phyloP scores from a whole-genome alignment of 305 asterid species.

The Plantago coronopus region DNA sequence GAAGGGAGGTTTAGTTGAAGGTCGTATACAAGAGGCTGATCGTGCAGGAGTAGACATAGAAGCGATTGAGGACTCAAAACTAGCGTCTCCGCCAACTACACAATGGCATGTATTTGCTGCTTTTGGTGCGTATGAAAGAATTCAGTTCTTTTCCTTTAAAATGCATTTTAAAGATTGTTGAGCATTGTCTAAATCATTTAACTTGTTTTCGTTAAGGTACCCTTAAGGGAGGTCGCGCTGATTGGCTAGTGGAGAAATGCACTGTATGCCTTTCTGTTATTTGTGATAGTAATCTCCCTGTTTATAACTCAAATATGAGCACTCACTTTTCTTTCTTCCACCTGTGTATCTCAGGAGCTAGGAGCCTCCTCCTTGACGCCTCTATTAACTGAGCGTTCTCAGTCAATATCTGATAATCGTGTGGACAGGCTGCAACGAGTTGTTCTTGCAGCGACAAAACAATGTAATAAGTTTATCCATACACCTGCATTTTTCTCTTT shows the following conservation, averaged over 20 bases:
- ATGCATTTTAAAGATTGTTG: constrained; percentile 1
- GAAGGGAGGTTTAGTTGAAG: constrained; percentile 81
- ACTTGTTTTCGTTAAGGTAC: constrained; percentile 44
- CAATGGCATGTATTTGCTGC: constrained; percentile 93
- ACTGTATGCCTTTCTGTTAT: constrained; percentile 50
- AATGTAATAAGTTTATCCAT: constrained; percentile 40
- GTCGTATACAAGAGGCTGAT: constrained; percentile 65
- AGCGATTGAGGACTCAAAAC: constrained; percentile 59
- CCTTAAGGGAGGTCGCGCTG: constrained; percentile 90
- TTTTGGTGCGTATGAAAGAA: constrained; percentile 51
- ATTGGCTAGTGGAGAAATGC: constrained; percentile 98
- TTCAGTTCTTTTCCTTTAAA: not conserved
- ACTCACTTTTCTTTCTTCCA: constrained; percentile 17
- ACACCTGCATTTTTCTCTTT: constrained; percentile 4
- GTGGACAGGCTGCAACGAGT: constrained; percentile 78
- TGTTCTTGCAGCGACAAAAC: constrained; percentile 78
- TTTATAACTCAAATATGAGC: not conserved
- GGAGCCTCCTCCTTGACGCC: constrained; percentile 92
- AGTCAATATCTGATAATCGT: constrained; percentile 64
- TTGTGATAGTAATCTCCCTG: constrained; percentile 20
- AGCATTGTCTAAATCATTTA: constrained; percentile 12
- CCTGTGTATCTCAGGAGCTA: constrained; percentile 55
- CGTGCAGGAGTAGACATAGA: constrained; percentile 64
- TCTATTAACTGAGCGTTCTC: constrained; percentile 67
- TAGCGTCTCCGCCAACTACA: constrained; percentile 40